Percentiles rank a stretch among this genome's conserved stretches.
phyloP scores from a whole-genome alignment of 2,329 filamentous ascomycete species.

The Cytospora mali region DNA sequence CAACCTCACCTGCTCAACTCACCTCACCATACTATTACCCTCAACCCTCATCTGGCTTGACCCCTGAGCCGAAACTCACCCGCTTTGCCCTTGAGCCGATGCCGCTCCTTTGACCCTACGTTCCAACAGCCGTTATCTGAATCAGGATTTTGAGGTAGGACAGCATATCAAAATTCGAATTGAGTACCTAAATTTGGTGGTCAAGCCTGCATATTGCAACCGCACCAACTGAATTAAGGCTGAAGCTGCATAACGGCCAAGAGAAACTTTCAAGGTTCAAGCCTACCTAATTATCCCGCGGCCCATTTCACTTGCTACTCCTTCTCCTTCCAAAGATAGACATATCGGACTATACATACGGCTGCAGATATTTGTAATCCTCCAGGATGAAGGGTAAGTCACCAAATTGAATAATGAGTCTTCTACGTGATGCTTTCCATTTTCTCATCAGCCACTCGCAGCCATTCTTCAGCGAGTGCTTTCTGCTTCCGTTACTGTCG shows the following conservation, averaged over 20 bases:
- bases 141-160: neutral
- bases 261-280: neutral
- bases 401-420: too few species aligned
- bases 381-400: slow-evolving; percentile 42
- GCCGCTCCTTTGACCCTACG: neutral
- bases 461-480: slow-evolving; percentile 92
- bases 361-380: neutral
- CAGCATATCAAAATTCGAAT: neutral
- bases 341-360: neutral
- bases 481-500: slow-evolving; percentile 93
- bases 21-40: too few species aligned
- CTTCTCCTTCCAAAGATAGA: neutral
- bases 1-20: neutral
- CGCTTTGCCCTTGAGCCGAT: neutral
- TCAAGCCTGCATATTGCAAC: neutral
- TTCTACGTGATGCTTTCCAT: neutral
- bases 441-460: slow-evolving; percentile 42
- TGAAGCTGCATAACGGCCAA: neutral
- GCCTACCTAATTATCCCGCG: neutral
- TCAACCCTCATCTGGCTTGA: too few species aligned
- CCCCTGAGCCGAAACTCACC: too few species aligned
- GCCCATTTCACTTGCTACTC: neutral
- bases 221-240: neutral
- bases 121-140: neutral
- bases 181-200: neutral